phyloP scores from a whole-genome alignment of 2,329 filamentous ascomycete genomes.

The Grosmannia clavigera region DNA sequence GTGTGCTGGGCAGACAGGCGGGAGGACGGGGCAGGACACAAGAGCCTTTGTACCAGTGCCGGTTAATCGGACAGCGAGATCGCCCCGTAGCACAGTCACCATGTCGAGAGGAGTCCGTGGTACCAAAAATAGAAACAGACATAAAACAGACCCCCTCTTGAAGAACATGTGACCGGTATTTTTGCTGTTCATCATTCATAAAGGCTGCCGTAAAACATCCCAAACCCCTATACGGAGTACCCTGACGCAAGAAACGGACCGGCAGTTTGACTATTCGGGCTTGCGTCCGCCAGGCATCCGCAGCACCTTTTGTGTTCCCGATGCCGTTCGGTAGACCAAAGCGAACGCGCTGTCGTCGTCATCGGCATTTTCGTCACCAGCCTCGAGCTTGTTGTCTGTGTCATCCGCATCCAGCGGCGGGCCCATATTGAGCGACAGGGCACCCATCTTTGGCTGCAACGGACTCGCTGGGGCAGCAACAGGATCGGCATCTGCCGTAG shows the following conservation, averaged over 20 bases:
- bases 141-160: no score
- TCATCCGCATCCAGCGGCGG: background rate
- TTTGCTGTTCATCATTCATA: background rate
- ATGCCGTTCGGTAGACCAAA: constrained; percentile 12
- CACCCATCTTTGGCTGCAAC: background rate
- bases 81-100: background rate
- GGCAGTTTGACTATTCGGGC: background rate
- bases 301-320: constrained; percentile 7
- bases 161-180: background rate
- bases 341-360: constrained; percentile 3
- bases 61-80: background rate
- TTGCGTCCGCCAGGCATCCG: background rate
- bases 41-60: background rate
- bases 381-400: background rate
- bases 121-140: background rate
- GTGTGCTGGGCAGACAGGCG: background rate
- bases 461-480: background rate
- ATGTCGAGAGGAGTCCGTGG: background rate
- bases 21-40: background rate
- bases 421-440: constrained; percentile 1
- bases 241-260: background rate
- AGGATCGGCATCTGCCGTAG: background rate
- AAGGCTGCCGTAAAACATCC: background rate
- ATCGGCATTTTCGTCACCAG: background rate
- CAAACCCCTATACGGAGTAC: background rate